These are phyloP conservation scores for Pholiota molesta DNA, from an alignment of 768 basidiomycete species.

Conservation along the genomic window DNA sequence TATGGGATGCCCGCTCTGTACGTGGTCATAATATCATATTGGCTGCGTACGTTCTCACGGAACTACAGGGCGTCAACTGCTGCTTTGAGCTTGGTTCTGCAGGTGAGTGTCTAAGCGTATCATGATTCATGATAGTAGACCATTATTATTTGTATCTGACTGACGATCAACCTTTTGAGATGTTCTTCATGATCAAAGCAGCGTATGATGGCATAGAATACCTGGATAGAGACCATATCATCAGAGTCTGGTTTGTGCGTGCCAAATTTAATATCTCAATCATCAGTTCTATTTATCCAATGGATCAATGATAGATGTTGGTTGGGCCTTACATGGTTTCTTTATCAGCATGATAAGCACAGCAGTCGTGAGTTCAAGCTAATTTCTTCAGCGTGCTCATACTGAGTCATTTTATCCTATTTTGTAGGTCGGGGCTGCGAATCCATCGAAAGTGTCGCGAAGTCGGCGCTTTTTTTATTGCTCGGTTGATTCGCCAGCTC, in stretches of 20 bases:
- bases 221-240: slow-evolving; percentile 34
- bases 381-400: background rate
- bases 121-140: background rate
- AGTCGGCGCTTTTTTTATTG: slow-evolving; percentile 56
- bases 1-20: slow-evolving; percentile 53
- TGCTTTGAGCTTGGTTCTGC: slow-evolving; percentile 44
- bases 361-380: slow-evolving; percentile 35
- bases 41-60: background rate
- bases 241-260: slow-evolving; percentile 42
- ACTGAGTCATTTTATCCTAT: background rate
- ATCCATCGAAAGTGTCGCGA: slow-evolving; percentile 42
- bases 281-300: background rate
- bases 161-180: slow-evolving; percentile 28
- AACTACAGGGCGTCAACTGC: slow-evolving; percentile 40
- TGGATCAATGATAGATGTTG: slow-evolving; percentile 36
- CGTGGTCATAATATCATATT: slow-evolving; percentile 15
- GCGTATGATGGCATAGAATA: slow-evolving; percentile 36
- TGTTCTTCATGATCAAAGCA: slow-evolving; percentile 45
- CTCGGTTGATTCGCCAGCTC: slow-evolving; percentile 37
- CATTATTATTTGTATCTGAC: background rate
- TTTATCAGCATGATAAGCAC: slow-evolving; percentile 41
- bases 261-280: background rate
- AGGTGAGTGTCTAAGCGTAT: slow-evolving; percentile 29
- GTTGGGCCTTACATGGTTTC: slow-evolving; percentile 42
- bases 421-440: slow-evolving; percentile 38